Percentiles rank a stretch among this genome's conserved stretches.
phyloP scores from a whole-genome alignment of 768 basidiomycete genomes.

The Phanerodontia chrysosporium region DNA sequence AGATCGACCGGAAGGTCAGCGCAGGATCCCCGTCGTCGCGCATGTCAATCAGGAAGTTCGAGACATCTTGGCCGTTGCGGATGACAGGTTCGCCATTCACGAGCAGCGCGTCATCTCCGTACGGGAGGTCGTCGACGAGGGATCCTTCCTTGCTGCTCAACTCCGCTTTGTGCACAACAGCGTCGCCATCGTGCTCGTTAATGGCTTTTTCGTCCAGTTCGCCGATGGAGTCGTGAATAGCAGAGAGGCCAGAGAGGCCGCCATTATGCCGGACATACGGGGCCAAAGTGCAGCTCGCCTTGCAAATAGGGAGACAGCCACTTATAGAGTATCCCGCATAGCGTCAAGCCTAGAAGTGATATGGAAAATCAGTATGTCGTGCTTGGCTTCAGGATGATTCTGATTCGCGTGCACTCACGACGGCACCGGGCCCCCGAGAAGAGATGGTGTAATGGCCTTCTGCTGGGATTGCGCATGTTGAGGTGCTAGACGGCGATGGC shows the following conservation, averaged over 20 bases:
- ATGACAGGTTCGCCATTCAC: constrained; percentile 28
- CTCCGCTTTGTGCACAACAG: constrained; percentile 2
- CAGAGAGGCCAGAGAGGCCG: constrained; percentile 7
- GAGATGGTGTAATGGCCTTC: no score
- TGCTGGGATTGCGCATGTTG: no score
- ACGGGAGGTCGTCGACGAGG: constrained; percentile 4
- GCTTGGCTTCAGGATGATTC: no score
- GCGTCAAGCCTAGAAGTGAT: no score
- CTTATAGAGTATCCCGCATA: no score
- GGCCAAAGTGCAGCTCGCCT: background rate
- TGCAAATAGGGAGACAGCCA: background rate
- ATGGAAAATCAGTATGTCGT: no score
- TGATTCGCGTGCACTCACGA: no score
- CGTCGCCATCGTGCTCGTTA: background rate
- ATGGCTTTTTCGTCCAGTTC: constrained; percentile 3
- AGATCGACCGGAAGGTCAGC: constrained; percentile 51
- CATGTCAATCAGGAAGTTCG: constrained; percentile 49
- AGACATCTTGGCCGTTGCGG: constrained; percentile 42
- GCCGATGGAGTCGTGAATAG: background rate
- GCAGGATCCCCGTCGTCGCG: constrained; percentile 56
- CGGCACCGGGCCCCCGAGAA: no score
- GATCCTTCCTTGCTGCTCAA: background rate
- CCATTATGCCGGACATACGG: constrained; percentile 6
- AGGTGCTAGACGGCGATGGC: background rate
- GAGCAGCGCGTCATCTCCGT: constrained; percentile 8